phyloP scores from a whole-genome alignment of 768 basidiomycete species.

The Multifurca ochricompacta region DNA sequence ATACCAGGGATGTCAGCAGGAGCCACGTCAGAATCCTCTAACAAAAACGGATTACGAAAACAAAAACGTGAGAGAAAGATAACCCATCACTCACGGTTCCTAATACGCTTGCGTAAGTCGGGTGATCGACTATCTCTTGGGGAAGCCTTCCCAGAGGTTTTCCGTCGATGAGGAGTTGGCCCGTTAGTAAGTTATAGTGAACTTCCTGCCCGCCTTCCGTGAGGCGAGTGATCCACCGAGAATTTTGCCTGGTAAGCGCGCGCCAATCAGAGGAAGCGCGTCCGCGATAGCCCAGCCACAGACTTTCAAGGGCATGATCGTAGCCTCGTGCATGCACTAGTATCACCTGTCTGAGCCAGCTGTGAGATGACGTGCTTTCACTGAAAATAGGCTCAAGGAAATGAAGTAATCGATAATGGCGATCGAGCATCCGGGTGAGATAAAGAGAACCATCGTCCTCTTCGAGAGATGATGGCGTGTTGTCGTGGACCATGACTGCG shows the following conservation, averaged over 20 bases:
- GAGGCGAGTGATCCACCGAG: constrained; percentile 4
- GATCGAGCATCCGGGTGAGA: not conserved
- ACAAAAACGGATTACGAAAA: not conserved
- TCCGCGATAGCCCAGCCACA: constrained; percentile 2
- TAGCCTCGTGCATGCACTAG: not conserved
- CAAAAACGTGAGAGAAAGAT: not conserved
- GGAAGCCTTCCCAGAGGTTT: not conserved
- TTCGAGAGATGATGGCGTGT: not conserved
- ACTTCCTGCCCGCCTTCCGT: not conserved
- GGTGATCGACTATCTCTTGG: not conserved
- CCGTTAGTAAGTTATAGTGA: not conserved
- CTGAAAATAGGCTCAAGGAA: not conserved
- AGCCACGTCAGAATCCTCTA: constrained; percentile 1
- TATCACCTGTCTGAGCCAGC: not conserved
- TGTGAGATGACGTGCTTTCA: not conserved
- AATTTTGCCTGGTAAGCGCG: not conserved
- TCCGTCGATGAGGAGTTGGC: not conserved
- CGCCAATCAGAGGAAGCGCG: not conserved
- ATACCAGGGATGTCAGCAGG: constrained; percentile 1
- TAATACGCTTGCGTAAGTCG: not conserved
- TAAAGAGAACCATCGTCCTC: not conserved
- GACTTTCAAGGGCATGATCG: not conserved
- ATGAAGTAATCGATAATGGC: not conserved
- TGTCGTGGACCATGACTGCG: constrained; percentile 3
- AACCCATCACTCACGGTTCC: not conserved